phyloP scores from a whole-genome alignment of 495 filamentous ascomycete genomes.

The Lichenothelia convexa region DNA sequence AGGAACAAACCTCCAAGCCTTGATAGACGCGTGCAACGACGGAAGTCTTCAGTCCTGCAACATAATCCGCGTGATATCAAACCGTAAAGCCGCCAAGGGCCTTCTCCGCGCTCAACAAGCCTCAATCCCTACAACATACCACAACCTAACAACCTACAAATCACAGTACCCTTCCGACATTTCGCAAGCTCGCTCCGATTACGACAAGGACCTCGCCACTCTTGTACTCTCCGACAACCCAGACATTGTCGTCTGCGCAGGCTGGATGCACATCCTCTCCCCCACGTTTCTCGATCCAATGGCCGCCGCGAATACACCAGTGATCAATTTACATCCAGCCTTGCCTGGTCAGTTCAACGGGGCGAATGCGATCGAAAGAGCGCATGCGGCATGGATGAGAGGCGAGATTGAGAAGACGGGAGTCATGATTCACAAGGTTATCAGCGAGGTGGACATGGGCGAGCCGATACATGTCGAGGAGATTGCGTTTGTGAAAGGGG shows the following conservation, averaged over 20 bases:
- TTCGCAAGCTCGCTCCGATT: conserved; percentile 31
- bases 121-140: conserved; percentile 71
- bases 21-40: too few relatives aligned
- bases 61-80: conserved; percentile 66
- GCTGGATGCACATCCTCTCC: conserved; percentile 59
- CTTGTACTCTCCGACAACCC: conserved; percentile 50
- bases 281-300: conserved; percentile 48
- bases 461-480: conserved; percentile 52
- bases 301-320: conserved; percentile 34
- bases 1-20: too few relatives aligned
- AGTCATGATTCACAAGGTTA: conserved; percentile 87
- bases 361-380: conserved; percentile 58
- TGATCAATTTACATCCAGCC: conserved; percentile 82
- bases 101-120: conserved; percentile 36
- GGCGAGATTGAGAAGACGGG: conserved; percentile 63
- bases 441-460: conserved; percentile 69
- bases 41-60: too few relatives aligned
- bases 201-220: conserved; percentile 64
- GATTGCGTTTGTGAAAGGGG: conserved; percentile 46
- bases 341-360: conserved; percentile 43
- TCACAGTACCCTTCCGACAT: conserved; percentile 15
- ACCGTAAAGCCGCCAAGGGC: conserved; percentile 64
- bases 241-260: conserved; percentile 50
- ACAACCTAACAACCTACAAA: conserved; percentile 59
- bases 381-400: conserved; percentile 52